Percentiles rank a stretch among this genome's conserved stretches.
phyloP scores from a whole-genome alignment of 345 rosid genomes.

The Citrus cavaleriei region DNA sequence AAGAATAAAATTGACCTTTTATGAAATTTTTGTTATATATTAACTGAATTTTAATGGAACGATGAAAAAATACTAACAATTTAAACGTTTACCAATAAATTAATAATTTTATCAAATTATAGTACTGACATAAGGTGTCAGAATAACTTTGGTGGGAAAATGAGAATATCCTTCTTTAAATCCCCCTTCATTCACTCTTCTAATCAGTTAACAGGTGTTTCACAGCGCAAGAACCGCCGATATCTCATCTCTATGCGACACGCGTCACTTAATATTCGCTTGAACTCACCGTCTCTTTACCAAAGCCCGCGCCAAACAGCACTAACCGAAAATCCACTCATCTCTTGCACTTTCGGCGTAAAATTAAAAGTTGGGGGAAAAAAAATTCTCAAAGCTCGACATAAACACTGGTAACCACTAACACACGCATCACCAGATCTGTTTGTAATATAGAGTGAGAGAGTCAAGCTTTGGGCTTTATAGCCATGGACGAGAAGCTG shows the following conservation, averaged over 20 bases:
- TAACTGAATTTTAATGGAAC: too few relatives aligned
- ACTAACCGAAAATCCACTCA: slow-evolving; percentile 3
- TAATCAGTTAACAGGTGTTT: background rate
- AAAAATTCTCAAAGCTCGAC: slow-evolving; percentile 5
- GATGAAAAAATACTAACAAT: too few relatives aligned
- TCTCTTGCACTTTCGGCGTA: slow-evolving; percentile 12
- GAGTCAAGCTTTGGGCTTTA: background rate
- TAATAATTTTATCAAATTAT: too few relatives aligned
- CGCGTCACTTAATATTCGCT: slow-evolving; percentile 31
- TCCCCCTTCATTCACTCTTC: background rate
- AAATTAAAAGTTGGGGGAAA: background rate
- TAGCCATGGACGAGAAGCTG: slow-evolving; percentile 70
- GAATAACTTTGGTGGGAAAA: too few relatives aligned
- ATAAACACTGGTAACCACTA: background rate
- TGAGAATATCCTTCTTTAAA: too few relatives aligned
- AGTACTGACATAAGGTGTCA: too few relatives aligned
- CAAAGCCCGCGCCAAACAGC: slow-evolving; percentile 9
- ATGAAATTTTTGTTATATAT: too few relatives aligned
- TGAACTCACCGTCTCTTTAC: slow-evolving; percentile 9
- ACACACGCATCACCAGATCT: slow-evolving; percentile 17
- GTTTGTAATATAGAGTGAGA: background rate
- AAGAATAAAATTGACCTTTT: too few relatives aligned
- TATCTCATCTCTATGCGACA: slow-evolving; percentile 18
- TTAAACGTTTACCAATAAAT: too few relatives aligned
- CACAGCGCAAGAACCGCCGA: slow-evolving; percentile 9